Conservation (phyloP, 2,329 filamentous ascomycete species). For the Alternaria brassicae region DNA sequence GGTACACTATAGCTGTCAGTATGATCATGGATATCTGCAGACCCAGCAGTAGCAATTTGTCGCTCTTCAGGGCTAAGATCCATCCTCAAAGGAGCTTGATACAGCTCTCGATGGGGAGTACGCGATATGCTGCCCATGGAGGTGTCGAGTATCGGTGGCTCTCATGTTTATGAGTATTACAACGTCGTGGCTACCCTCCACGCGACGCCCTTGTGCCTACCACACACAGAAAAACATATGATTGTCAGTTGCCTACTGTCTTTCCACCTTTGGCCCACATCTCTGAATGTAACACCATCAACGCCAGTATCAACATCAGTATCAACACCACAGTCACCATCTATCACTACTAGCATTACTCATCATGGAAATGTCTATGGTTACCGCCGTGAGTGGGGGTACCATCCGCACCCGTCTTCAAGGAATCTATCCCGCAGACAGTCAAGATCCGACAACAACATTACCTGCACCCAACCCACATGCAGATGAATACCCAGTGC, state of each 20-base stretch:
- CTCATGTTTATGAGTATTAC: neutral
- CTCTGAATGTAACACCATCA: constrained; percentile 8
- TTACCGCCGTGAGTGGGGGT: neutral
- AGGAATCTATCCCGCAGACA: neutral
- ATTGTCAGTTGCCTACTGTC: neutral
- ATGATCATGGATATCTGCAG: neutral
- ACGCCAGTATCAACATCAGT: neutral
- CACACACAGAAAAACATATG: neutral
- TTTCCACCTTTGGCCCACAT: neutral
- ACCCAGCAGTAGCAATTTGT: neutral
- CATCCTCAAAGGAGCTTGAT: neutral
- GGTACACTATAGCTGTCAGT: neutral
- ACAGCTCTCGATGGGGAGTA: neutral
- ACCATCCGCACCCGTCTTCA: neutral
- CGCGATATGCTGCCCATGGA: neutral
- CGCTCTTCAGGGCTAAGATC: neutral
- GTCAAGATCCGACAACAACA: neutral
- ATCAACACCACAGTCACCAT: neutral
- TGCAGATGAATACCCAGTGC: neutral
- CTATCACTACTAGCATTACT: constrained; percentile 21
- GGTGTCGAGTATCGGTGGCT: neutral
- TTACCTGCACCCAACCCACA: neutral
- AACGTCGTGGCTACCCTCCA: neutral
- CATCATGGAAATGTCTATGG: constrained; percentile 5
- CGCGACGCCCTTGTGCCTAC: neutral